Evolutionary conservation across 352 stramenopile species (phyloP), one percentile per base, ranked within the genome.

Genomic region (Pythium sp.): DNA sequence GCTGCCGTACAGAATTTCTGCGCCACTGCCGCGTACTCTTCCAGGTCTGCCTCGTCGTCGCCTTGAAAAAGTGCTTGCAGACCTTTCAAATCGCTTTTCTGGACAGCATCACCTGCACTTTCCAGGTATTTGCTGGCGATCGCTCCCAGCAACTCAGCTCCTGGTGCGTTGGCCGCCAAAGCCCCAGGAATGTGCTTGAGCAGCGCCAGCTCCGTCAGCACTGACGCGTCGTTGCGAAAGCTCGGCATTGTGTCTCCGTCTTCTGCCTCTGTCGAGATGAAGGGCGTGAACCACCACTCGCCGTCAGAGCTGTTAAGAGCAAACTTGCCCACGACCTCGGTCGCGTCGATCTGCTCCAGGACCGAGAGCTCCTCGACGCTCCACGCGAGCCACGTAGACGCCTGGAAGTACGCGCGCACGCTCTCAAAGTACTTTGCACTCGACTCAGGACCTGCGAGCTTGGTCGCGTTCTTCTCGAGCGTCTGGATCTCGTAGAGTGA

Each of bases 91-190:
- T 58, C 26, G 5, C 53, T 24, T 14, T 38, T 58, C 11, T 36
- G 24, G 7, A 32, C 26, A 5, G 53, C 53, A 7, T 58, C 53
- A 7, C 0, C 53, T 22, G 26, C 5, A 28, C 53, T 58, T 30
- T 36, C 26, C 14, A 58, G 26, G 53, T 58, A 58, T 32, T 36
- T 58, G 15, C 53, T 58, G 26, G 26, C 26, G 53, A 58, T 58
- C 26, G 6, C 18, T 3, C 26, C 26, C 12, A 38, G 2, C 20
- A 58, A 26, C 26, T 38, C 53, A 11, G 6, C 30, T 12, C 53
- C 26, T 22, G 53, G 20, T 9, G 12, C 53, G 53, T n/a, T 38
- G 15, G 7, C 38, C 15, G 15, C 9, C 15, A 14, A 22, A 24
- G 5, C 7, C 14, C 5, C 53, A 9, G 53, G 53, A n/a, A 58